Evolutionary conservation across 306 rosid species (phyloP), one percentile per base, ranked within the genome.

Genomic region (Cicer arietinum): DNA sequence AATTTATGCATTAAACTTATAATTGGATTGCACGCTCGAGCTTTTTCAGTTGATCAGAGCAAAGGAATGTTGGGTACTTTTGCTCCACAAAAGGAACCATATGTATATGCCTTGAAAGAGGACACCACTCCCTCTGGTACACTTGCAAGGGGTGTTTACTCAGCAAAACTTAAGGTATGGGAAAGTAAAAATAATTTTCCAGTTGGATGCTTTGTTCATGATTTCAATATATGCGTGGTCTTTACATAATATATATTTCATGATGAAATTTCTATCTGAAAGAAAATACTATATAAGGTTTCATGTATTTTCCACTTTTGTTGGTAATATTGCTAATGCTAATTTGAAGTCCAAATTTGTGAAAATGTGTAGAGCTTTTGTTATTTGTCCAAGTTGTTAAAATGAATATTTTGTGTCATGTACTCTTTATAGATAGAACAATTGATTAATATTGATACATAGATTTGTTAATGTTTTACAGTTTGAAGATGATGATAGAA

Each of bases 61-160:
- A 77, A 85, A 78, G 97, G 97, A 80, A 94, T 94, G 98, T 64
- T 94, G 84, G 97, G 98, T 51, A 90, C 98, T 42, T 94, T 94
- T 80, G 97, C 97, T 66, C 98, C 98, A 58, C 89, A 85, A 6
- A 84, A 71, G 70, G 97, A 90, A 14, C 91, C 90, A 2, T 90
- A 90, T 69, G 89, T 77, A 42, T 78, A 87, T 67, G 81, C 87
- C 43, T 85, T 94, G 87, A 91, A 94, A 16, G 98, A 94, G 85
- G 98, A 94, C 67, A 89, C 86, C 25, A 87, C 98, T 81, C 98
- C 98, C 12, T 87, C 90, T 5, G 97, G 98, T 47, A 80, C 86
- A 11, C 89, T 94, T 74, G 97, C 95, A 50, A 90, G 98, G 80
- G 98, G 97, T n/a, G 53, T 82, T 46, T 94, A 91, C 90, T 81